phyloP scores from a whole-genome alignment of 352 stramenopile genomes.

The Phytophthora constricta region DNA sequence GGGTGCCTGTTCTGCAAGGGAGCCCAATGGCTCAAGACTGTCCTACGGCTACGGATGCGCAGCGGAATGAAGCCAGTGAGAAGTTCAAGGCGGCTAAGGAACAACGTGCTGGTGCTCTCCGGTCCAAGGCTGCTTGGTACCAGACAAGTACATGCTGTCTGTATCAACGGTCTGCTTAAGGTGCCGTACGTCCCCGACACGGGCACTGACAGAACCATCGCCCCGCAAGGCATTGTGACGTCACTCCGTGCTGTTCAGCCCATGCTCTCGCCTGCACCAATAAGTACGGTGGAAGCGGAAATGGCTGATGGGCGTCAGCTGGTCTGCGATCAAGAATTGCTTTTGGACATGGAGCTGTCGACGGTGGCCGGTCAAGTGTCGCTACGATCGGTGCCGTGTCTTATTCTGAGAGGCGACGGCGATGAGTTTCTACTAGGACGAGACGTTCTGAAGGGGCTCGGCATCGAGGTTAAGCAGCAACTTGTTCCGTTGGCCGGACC shows the following conservation, averaged over 20 bases:
- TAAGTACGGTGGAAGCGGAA: background rate
- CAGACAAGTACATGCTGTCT: background rate
- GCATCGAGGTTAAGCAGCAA: slow-evolving; percentile 12
- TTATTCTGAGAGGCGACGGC: background rate
- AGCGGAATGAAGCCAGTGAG: background rate
- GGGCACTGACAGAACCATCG: background rate
- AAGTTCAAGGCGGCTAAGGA: background rate
- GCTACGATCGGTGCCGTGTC: slow-evolving; percentile 9
- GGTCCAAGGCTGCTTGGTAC: background rate
- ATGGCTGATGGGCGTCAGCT: background rate
- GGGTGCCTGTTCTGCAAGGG: background rate
- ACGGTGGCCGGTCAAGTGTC: background rate
- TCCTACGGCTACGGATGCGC: background rate
- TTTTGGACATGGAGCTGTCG: slow-evolving; percentile 12
- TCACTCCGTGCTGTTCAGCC: slow-evolving; percentile 1
- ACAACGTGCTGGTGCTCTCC: background rate
- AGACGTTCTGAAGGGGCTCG: background rate
- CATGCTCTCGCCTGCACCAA: background rate
- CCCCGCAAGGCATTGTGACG: background rate
- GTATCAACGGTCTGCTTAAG: slow-evolving; percentile 1
- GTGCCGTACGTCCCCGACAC: background rate
- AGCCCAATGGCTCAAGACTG: background rate
- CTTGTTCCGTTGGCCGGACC: background rate
- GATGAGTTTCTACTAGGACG: slow-evolving; percentile 11
- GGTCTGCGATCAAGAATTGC: slow-evolving; percentile 2